These are phyloP conservation scores for Linum lewisii DNA, from an alignment of 345 rosid genomes.

Conservation along the genomic window DNA sequence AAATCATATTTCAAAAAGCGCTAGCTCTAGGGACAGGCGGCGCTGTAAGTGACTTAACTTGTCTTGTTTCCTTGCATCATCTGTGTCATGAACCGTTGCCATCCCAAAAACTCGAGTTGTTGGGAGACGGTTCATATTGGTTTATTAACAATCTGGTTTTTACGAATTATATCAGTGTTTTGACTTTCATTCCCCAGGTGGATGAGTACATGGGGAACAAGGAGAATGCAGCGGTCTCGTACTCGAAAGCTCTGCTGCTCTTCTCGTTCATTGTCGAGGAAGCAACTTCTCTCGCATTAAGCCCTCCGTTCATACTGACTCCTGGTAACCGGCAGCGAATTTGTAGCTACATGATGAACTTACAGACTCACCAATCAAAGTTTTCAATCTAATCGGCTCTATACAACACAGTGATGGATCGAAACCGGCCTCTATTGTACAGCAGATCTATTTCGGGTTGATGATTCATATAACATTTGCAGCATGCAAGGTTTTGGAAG, in stretches of 20 bases:
- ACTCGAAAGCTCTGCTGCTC: conserved; percentile 55
- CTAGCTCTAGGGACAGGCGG: conserved; percentile 49
- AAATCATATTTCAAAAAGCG: conserved; percentile 50
- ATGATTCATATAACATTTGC: no score
- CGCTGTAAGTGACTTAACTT: conserved; percentile 36
- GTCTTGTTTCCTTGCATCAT: background rate
- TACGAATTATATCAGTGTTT: background rate
- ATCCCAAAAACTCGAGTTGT: no score
- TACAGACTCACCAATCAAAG: conserved; percentile 46
- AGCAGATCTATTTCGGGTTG: background rate
- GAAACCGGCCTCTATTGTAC: background rate
- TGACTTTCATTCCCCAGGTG: conserved; percentile 29
- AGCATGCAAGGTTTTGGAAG: background rate
- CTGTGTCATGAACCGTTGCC: conserved; percentile 3
- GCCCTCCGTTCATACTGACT: conserved; percentile 45
- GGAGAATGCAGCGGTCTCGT: conserved; percentile 37
- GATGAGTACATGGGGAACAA: conserved; percentile 54
- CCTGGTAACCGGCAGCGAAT: conserved; percentile 41
- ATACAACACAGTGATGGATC: no score
- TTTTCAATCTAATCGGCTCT: conserved; percentile 12
- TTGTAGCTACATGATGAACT: conserved; percentile 40
- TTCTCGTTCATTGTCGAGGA: conserved; percentile 55
- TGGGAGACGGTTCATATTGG: no score
- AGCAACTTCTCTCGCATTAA: conserved; percentile 48
- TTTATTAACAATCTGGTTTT: no score